These are phyloP conservation scores for Thraustochytrium striatum DNA, from an alignment of 352 stramenopile species.

Conservation along the genomic window DNA sequence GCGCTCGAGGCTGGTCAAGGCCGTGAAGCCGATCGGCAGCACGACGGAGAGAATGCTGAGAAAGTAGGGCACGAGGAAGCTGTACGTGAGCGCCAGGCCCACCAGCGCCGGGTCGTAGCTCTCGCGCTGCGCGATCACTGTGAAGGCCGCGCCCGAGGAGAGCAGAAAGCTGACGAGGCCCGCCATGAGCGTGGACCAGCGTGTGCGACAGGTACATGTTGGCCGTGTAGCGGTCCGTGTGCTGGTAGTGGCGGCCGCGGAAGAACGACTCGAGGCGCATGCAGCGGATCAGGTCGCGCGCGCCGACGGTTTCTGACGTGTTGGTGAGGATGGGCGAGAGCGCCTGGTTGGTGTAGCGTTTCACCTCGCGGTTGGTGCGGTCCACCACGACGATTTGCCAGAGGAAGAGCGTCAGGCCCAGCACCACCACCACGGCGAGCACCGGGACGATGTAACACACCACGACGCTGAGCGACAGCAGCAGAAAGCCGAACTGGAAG, in stretches of 20 bases:
- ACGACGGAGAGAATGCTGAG: conserved; percentile 15
- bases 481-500: conserved; percentile 46
- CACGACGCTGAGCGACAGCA: conserved; percentile 33
- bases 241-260: not conserved
- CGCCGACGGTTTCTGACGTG: conserved; percentile 30
- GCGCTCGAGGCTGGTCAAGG: conserved; percentile 70
- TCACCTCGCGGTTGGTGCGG: conserved; percentile 66
- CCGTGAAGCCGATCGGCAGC: conserved; percentile 40
- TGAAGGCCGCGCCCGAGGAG: conserved; percentile 7
- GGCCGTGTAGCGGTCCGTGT: conserved; percentile 37
- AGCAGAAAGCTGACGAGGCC: conserved; percentile 31
- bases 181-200: conserved; percentile 32
- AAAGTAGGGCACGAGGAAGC: conserved; percentile 48
- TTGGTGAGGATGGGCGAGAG: conserved; percentile 67
- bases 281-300: conserved; percentile 37
- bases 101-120: conserved; percentile 30
- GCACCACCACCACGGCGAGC: conserved; percentile 3
- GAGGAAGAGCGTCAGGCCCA: conserved; percentile 70
- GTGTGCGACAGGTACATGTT: conserved; percentile 37
- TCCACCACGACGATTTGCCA: conserved; percentile 65
- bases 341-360: conserved; percentile 62
- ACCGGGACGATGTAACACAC: conserved; percentile 37
- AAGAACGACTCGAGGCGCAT: conserved; percentile 39
- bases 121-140: conserved; percentile 15
- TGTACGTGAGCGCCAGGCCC: conserved; percentile 42